These are phyloP conservation scores for Pleochaeta shiraiana DNA, from an alignment of 2,329 filamentous ascomycete species.

Conservation along the genomic window DNA sequence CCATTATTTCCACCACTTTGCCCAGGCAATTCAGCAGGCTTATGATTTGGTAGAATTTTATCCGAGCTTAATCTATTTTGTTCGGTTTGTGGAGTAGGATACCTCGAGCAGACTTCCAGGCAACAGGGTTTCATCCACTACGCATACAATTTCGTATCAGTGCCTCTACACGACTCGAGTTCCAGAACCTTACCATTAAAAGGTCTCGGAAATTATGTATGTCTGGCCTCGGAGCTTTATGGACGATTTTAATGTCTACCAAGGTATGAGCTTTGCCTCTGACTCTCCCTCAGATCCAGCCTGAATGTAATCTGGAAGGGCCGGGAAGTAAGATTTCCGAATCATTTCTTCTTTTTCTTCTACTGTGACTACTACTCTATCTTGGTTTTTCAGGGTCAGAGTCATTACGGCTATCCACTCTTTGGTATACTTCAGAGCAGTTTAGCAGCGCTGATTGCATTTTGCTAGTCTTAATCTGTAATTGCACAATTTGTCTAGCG, in stretches of 20 bases:
- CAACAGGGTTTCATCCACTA: neutral
- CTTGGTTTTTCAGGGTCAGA: neutral
- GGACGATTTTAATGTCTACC: neutral
- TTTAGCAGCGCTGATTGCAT: neutral
- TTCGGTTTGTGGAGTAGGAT: neutral
- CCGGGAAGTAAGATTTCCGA: neutral
- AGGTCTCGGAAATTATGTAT: neutral
- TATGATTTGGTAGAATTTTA: neutral
- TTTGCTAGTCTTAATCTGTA: neutral
- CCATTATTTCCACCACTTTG: neutral
- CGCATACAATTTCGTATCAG: neutral
- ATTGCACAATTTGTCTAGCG: neutral
- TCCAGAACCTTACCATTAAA: neutral
- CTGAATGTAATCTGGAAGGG: neutral
- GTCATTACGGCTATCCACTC: neutral
- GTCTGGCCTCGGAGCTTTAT: neutral
- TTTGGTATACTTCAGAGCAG: neutral
- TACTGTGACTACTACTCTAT: neutral
- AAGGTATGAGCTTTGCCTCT: too few relatives aligned
- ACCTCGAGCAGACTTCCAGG: neutral
- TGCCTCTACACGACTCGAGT: neutral
- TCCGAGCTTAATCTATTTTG: neutral
- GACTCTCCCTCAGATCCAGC: too few relatives aligned
- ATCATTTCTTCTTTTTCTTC: slow-evolving; percentile 3
- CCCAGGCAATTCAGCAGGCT: neutral